phyloP scores from a whole-genome alignment of 352 stramenopile species.

The Pythium aphanidermatum region DNA sequence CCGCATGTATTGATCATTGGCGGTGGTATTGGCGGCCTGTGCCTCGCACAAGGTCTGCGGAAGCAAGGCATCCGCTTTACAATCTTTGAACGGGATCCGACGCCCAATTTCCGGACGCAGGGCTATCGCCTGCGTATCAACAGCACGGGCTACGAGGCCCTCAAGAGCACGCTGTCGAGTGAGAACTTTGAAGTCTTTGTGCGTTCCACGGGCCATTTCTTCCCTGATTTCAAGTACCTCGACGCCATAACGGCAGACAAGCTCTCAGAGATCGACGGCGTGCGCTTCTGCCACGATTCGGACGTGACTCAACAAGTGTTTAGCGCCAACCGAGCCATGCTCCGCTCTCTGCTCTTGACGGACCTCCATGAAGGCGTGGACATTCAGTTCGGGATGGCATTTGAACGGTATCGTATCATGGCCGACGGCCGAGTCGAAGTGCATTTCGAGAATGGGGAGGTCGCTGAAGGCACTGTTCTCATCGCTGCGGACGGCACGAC shows the following conservation, averaged over 20 bases:
- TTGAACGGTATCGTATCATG: slow-evolving; percentile 37
- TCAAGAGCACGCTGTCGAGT: slow-evolving; percentile 36
- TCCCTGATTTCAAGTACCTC: slow-evolving; percentile 41
- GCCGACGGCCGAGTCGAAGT: slow-evolving; percentile 44
- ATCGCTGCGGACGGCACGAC: slow-evolving; percentile 54
- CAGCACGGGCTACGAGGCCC: slow-evolving; percentile 43
- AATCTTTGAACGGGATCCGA: slow-evolving; percentile 55
- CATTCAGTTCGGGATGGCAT: slow-evolving; percentile 50
- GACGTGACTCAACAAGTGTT: slow-evolving; percentile 19
- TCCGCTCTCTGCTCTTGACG: slow-evolving; percentile 26
- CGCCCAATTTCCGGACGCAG: slow-evolving; percentile 54
- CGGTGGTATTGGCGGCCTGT: slow-evolving; percentile 50
- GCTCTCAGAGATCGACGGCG: background rate
- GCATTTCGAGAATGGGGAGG: slow-evolving; percentile 43
- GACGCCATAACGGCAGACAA: slow-evolving; percentile 28
- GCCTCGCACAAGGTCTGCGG: slow-evolving; percentile 51
- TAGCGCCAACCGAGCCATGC: slow-evolving; percentile 18
- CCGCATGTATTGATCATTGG: slow-evolving; percentile 27
- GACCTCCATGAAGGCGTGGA: slow-evolving; percentile 43
- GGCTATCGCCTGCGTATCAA: slow-evolving; percentile 63
- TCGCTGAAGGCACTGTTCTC: slow-evolving; percentile 37
- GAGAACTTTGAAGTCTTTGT: slow-evolving; percentile 57
- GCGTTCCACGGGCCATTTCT: slow-evolving; percentile 42
- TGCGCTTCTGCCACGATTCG: slow-evolving; percentile 1
- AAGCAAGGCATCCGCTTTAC: slow-evolving; percentile 61